Evolutionary conservation across 2,329 filamentous ascomycete genomes (phyloP), one percentile per base, ranked within the genome.

Genomic region (Aspergillus candidus): DNA sequence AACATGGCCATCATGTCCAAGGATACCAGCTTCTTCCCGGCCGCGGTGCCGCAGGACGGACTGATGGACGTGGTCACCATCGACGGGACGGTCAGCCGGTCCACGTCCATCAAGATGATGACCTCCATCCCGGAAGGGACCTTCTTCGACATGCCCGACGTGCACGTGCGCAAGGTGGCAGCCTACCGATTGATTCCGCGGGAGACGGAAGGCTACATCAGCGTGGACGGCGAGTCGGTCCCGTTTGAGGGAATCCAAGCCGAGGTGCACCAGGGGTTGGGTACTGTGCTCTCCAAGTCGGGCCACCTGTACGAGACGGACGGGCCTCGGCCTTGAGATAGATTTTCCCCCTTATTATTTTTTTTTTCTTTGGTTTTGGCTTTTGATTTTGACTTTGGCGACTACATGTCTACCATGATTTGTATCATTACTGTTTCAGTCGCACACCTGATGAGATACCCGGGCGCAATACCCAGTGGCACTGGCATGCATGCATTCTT

Each of bases 1-100:
- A 98, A 96, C 63, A 94, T 97, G 84, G 82, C 86, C 17, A 94
- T 85, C 66, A 91, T 98, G 88, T 83, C 90, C 0, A 77, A 88
- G 11, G 84, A 91, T 52, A 77, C 83, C 46, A 88, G 89, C 59
- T 94, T 97, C 72, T 98, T 74, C 75, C 88, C 18, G 2, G 84
- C 87, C 1, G 79, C 91, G 0, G 76, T 91, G 7, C 85, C 89
- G 11, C 82, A 82, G 35, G 93, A 98, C 59, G 93, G 91, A 10
- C 76, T 84, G 50, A 80, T 95, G 70, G 93, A 98, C 63, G 73
- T 97, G 10, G 76, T 96, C 46, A 86, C 79, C 40, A 82, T 94
- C 49, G 78, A 88, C 46, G 90, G 88, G 46, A 82, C 87, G 52
- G 77, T 95, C 14, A 73, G 81, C 2, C 78, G 83, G 6, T 44